Conservation (phyloP, 805 yeast genomes). For the Kluyveromyces dobzhanskii region DNA sequence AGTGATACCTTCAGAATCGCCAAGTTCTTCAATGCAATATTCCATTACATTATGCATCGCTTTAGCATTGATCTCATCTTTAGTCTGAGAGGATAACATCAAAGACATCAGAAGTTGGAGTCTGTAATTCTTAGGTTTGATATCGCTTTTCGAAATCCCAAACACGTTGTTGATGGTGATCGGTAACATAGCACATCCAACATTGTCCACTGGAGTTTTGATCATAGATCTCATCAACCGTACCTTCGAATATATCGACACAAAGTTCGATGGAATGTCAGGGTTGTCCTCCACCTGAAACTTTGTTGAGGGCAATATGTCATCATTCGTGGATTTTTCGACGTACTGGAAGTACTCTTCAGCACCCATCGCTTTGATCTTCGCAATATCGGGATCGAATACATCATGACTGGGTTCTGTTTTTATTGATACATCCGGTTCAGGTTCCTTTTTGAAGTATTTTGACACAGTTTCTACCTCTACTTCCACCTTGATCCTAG, state of each 20-base stretch:
- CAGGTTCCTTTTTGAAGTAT: constrained; percentile 15
- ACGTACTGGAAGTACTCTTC: constrained; percentile 23
- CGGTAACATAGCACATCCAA: constrained; percentile 70
- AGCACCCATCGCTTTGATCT: constrained; percentile 22
- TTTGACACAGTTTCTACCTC: constrained; percentile 13
- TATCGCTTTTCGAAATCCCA: constrained; percentile 17
- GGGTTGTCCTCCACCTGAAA: constrained; percentile 5
- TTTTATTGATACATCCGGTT: neutral
- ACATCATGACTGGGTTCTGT: neutral
- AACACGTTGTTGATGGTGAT: constrained; percentile 29
- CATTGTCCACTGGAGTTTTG: constrained; percentile 78
- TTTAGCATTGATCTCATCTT: constrained; percentile 72
- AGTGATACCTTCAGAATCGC: constrained; percentile 41
- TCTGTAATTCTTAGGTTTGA: constrained; percentile 37
- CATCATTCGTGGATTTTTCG: constrained; percentile 19
- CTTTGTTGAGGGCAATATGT: constrained; percentile 5
- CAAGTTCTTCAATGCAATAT: constrained; percentile 36
- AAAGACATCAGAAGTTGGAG: constrained; percentile 72
- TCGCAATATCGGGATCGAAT: constrained; percentile 15
- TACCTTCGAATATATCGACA: constrained; percentile 48
- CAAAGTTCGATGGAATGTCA: constrained; percentile 39
- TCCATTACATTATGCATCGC: constrained; percentile 59
- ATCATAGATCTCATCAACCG: constrained; percentile 58
- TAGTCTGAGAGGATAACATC: constrained; percentile 88
- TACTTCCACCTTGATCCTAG: constrained; percentile 9